phyloP scores from a whole-genome alignment of 2,329 filamentous ascomycete genomes.

The Xylariaceae sp. region DNA sequence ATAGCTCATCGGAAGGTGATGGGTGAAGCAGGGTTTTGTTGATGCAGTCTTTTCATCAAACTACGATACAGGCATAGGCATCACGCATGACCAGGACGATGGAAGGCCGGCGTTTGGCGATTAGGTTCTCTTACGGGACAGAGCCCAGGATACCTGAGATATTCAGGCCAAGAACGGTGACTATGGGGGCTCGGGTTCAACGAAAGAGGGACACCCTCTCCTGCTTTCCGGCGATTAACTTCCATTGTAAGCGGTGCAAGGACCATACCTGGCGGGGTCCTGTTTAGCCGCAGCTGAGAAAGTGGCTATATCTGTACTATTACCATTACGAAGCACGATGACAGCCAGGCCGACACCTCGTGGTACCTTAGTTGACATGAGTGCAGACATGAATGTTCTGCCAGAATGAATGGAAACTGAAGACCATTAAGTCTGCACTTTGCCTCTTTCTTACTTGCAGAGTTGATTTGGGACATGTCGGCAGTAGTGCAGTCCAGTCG shows the following conservation, averaged over 20 bases:
- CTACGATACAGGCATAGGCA: too few species aligned
- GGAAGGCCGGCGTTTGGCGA: conserved; percentile 26
- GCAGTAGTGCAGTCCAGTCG: too few species aligned
- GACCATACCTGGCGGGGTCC: conserved; percentile 6
- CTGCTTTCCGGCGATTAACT: conserved; percentile 2
- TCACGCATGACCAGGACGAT: conserved; percentile 13
- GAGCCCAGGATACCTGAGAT: conserved; percentile 1
- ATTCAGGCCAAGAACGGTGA: too few species aligned
- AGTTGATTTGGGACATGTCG: too few species aligned
- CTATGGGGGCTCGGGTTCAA: too few species aligned
- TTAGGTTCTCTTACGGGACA: conserved; percentile 14
- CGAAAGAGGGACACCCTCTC: conserved; percentile 1
- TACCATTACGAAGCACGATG: conserved; percentile 6
- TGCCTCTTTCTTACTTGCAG: too few species aligned
- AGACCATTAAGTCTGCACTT: not conserved
- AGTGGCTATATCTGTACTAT: conserved; percentile 16
- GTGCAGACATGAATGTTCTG: conserved; percentile 5
- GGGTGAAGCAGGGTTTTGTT: conserved; percentile 8
- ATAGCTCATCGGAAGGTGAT: conserved; percentile 14
- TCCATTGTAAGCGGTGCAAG: too few species aligned
- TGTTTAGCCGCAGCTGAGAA: conserved; percentile 9
- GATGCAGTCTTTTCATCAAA: conserved; percentile 8
- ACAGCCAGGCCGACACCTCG: conserved; percentile 2
- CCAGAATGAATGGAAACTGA: conserved; percentile 6
- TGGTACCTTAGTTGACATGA: conserved; percentile 3